phyloP scores from a whole-genome alignment of 2,329 filamentous ascomycete genomes.

The Penicillium hordei region DNA sequence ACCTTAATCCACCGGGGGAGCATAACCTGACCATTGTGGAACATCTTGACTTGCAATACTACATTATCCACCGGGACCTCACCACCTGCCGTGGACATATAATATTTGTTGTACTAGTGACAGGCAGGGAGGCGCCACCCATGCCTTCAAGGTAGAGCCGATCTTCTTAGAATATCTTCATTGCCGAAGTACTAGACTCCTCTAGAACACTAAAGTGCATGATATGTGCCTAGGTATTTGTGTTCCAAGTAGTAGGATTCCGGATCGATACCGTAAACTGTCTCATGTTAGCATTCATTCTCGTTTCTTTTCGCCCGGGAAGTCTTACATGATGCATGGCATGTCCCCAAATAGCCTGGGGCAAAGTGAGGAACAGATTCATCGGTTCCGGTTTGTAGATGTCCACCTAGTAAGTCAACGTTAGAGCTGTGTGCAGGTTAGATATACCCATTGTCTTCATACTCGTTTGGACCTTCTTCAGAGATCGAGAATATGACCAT shows the following conservation, averaged over 20 bases:
- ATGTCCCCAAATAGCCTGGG: fast-evolving
- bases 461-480: too few species aligned
- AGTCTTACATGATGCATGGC: background rate
- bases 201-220: background rate
- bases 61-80: background rate
- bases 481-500: background rate
- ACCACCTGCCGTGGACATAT: background rate
- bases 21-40: background rate
- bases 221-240: background rate
- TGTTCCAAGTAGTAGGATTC: background rate
- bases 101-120: background rate
- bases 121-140: background rate
- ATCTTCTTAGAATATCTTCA: background rate
- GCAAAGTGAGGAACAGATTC: background rate
- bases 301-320: background rate
- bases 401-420: background rate
- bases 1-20: background rate
- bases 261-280: background rate
- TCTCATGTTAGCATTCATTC: background rate
- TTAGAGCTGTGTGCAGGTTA: background rate
- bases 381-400: background rate
- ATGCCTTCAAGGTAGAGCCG: fast-evolving
- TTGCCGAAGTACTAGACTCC: background rate
- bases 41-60: background rate
- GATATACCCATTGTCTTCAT: background rate